These are phyloP conservation scores for Monarda citriodora DNA, from an alignment of 305 asterid genomes.

Conservation along the genomic window DNA sequence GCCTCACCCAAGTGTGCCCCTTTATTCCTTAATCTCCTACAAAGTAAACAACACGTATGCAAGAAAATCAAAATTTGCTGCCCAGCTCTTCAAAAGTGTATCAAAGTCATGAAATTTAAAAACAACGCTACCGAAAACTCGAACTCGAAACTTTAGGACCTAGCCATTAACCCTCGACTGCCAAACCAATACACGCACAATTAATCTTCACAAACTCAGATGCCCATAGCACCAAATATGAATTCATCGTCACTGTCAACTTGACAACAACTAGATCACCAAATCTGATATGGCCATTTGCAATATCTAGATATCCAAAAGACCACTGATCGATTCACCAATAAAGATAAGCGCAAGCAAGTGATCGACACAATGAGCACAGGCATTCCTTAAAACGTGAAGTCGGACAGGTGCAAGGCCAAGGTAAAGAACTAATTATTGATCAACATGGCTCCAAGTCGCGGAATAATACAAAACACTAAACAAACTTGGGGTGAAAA, in stretches of 20 bases:
- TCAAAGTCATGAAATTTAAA: no score
- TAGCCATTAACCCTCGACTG: no score
- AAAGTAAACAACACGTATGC: no score
- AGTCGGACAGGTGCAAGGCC: neutral
- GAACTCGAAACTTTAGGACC: no score
- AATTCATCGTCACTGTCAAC: neutral
- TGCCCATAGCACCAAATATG: neutral
- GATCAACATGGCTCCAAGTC: neutral
- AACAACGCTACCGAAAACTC: no score
- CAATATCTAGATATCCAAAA: neutral
- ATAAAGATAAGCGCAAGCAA: neutral
- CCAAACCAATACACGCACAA: no score
- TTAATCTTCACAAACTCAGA: neutral
- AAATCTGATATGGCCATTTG: neutral
- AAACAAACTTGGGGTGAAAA: neutral
- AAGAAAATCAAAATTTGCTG: no score
- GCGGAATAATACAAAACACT: neutral
- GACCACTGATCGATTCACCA: neutral
- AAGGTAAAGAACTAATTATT: neutral
- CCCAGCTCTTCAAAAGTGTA: no score
- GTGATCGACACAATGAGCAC: neutral
- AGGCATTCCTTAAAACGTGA: neutral
- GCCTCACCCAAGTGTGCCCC: no score
- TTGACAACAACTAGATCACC: neutral
- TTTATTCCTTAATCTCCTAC: no score